Evolutionary conservation across 2,329 filamentous ascomycete genomes (phyloP).

Genomic region (Atkinsonella hypoxylon): DNA sequence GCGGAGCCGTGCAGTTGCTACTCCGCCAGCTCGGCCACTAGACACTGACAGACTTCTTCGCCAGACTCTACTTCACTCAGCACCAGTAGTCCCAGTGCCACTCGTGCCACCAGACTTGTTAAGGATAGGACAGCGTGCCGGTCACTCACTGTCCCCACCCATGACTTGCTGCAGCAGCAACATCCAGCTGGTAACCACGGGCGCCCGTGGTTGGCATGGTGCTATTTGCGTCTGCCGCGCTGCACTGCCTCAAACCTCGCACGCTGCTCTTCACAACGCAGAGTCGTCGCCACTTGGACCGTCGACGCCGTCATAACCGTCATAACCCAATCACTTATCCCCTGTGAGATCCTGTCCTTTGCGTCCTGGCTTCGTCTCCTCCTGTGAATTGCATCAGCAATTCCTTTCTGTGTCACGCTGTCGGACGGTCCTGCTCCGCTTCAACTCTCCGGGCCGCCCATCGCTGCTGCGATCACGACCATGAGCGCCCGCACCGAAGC

Average conservation of each 20-base stretch:
- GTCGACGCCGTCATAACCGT: constrained; percentile 5
- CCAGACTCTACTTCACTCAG: not conserved
- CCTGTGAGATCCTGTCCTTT: not conserved
- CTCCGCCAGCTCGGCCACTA: not conserved
- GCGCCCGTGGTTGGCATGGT: not conserved
- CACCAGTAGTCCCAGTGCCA: no score
- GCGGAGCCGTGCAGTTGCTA: not conserved
- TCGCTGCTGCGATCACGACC: constrained; percentile 3
- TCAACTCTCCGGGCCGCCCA: not conserved
- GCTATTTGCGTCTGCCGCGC: not conserved
- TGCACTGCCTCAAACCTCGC: constrained; percentile 6
- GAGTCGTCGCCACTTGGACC: constrained; percentile 5
- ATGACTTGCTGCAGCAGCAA: no score
- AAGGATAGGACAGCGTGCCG: no score
- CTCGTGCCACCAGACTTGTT: no score
- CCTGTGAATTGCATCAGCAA: constrained; percentile 9
- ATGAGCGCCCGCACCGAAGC: constrained; percentile 24
- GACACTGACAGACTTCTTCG: not conserved
- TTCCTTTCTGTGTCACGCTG: not conserved
- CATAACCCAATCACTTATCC: constrained; percentile 2
- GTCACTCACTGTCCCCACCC: no score
- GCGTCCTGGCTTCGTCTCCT: not conserved
- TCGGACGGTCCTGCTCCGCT: constrained; percentile 1
- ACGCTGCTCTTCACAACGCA: constrained; percentile 4
- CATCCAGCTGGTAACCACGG: no score